phyloP scores from a whole-genome alignment of 1,139 yeast species.

The Arxiozyma telluris region DNA sequence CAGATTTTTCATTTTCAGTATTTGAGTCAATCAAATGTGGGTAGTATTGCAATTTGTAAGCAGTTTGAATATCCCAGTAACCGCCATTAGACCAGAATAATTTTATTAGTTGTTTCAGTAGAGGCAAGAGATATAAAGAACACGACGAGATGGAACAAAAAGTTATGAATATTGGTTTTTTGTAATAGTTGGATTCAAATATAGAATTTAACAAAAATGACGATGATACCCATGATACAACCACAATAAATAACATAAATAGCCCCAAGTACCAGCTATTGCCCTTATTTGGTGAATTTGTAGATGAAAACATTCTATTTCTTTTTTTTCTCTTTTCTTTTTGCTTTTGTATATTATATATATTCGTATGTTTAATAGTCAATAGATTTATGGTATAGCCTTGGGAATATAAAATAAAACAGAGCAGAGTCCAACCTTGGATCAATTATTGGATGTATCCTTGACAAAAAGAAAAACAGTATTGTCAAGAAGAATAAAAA shows the following conservation, averaged over 20 bases:
- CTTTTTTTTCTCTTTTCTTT: not conserved
- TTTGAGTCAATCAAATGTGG: constrained; percentile 5
- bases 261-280: constrained; percentile 64
- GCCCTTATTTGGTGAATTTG: not conserved
- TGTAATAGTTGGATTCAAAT: constrained; percentile 57
- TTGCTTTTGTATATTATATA: too few species aligned
- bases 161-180: constrained; percentile 87
- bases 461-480: too few species aligned
- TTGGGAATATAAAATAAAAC: too few species aligned
- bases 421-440: too few species aligned
- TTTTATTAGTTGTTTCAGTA: constrained; percentile 9
- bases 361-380: too few species aligned
- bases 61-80: not conserved
- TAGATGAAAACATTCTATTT: not conserved
- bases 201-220: constrained; percentile 71
- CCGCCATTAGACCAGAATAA: not conserved
- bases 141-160: constrained; percentile 84
- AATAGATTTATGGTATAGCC: too few species aligned
- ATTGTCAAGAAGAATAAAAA: too few species aligned
- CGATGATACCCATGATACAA: constrained; percentile 79
- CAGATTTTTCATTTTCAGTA: constrained; percentile 3
- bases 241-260: constrained; percentile 59
- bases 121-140: constrained; percentile 62
- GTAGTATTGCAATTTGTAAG: not conserved
- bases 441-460: too few species aligned